Conservation (phyloP, 768 basidiomycete species). For the Tylopilus subfusipes region DNA sequence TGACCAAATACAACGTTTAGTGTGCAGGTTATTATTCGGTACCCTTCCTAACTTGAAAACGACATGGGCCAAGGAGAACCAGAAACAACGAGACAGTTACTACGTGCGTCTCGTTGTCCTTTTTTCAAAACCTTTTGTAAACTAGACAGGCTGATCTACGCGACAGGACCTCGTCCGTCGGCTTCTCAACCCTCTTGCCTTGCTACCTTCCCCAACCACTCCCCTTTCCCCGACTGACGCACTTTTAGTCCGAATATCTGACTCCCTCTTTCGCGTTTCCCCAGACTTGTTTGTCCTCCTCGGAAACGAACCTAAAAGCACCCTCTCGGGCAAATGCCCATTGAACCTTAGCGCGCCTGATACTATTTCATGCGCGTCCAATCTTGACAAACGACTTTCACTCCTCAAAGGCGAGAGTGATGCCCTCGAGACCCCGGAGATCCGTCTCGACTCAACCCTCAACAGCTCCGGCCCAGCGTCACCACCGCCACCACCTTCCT, state of each 20-base stretch:
- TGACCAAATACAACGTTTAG: constrained; percentile 3
- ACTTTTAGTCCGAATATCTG: constrained; percentile 46
- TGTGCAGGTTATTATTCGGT: constrained; percentile 56
- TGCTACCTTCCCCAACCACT: constrained; percentile 39
- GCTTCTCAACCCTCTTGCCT: constrained; percentile 52
- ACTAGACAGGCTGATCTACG: constrained; percentile 9
- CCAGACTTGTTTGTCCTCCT: constrained; percentile 46
- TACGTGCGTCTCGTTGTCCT: constrained; percentile 50
- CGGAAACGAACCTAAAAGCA: constrained; percentile 48
- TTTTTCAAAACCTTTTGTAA: neutral
- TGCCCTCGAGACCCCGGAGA: constrained; percentile 35
- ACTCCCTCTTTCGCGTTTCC: constrained; percentile 57
- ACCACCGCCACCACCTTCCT: constrained; percentile 23
- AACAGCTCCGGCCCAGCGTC: constrained; percentile 2
- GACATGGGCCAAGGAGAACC: constrained; percentile 54
- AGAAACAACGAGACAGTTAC: constrained; percentile 64
- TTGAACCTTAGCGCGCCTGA: constrained; percentile 46
- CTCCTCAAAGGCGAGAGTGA: constrained; percentile 36
- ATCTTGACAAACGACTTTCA: constrained; percentile 53
- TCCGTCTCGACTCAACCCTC: constrained; percentile 35
- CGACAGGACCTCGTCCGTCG: constrained; percentile 65
- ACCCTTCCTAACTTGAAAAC: constrained; percentile 55
- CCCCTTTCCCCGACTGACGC: constrained; percentile 44
- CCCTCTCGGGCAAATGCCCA: constrained; percentile 39
- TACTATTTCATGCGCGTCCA: constrained; percentile 44